Conservation (phyloP, 768 basidiomycete species). For the Lactarius sanguifluus region DNA sequence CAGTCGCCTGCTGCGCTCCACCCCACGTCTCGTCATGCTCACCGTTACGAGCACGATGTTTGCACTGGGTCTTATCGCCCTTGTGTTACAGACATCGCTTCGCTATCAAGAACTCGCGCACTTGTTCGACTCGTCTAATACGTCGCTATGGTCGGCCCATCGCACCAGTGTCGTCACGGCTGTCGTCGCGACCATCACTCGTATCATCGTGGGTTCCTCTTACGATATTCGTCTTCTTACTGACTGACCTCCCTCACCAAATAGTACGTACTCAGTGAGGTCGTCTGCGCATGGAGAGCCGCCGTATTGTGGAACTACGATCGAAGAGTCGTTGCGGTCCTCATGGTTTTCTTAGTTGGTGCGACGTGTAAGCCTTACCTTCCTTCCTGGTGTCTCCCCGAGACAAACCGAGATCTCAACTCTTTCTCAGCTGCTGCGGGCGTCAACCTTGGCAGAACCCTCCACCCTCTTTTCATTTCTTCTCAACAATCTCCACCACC, state of each 20-base stretch:
- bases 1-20: slow-evolving; percentile 8
- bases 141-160: slow-evolving; percentile 10
- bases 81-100: slow-evolving; percentile 21
- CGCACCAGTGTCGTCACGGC: slow-evolving; percentile 6
- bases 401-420: neutral
- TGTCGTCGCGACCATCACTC: slow-evolving; percentile 8
- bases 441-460: slow-evolving; percentile 10
- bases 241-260: neutral
- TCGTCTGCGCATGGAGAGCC: slow-evolving; percentile 24
- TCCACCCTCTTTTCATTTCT: slow-evolving; percentile 2
- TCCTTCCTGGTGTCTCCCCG: neutral
- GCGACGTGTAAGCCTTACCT: slow-evolving; percentile 5
- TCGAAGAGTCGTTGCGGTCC: slow-evolving; percentile 10
- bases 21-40: slow-evolving; percentile 22
- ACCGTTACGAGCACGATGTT: slow-evolving; percentile 16
- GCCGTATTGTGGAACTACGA: slow-evolving; percentile 23
- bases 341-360: slow-evolving; percentile 15
- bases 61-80: slow-evolving; percentile 9
- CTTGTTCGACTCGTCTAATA: neutral
- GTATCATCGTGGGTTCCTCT: slow-evolving; percentile 7
- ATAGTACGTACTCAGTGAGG: slow-evolving; percentile 15
- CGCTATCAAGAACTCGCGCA: slow-evolving; percentile 7
- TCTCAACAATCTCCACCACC: neutral
- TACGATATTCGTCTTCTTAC: neutral
- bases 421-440: slow-evolving; percentile 4